Percentiles rank a stretch among this genome's conserved stretches.
Evolutionary conservation across 495 filamentous ascomycete species (phyloP).

Genomic region (Aspergillus carlsbadensis): DNA sequence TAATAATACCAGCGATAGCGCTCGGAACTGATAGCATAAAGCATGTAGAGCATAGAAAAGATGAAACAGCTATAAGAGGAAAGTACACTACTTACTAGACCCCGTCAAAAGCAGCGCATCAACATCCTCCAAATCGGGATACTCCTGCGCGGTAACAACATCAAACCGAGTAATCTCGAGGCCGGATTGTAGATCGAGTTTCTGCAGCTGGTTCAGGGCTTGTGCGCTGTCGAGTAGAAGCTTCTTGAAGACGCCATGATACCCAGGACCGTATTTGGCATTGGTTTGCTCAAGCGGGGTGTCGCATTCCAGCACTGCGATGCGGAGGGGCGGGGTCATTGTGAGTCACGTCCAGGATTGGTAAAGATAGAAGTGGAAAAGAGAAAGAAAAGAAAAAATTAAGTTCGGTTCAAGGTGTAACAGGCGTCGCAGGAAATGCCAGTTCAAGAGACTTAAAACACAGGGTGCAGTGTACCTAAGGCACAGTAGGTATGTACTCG

Average conservation of each 20-base stretch:
- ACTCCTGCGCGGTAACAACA: constrained; percentile 57
- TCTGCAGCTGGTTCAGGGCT: constrained; percentile 29
- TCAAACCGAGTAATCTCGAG: constrained; percentile 66
- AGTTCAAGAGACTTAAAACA: no score
- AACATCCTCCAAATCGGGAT: constrained; percentile 68
- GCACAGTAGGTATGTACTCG: no score
- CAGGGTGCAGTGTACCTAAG: no score
- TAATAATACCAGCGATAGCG: no score
- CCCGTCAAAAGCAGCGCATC: constrained; percentile 85
- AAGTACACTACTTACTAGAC: constrained; percentile 47
- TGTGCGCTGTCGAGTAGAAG: constrained; percentile 57
- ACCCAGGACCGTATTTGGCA: constrained; percentile 62
- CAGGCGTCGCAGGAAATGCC: no score
- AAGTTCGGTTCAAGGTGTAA: no score
- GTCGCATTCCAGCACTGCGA: constrained; percentile 84
- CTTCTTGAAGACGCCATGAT: constrained; percentile 67
- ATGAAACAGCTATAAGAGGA: neutral
- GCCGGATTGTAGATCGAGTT: constrained; percentile 37
- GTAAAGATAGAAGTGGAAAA: no score
- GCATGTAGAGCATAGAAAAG: neutral
- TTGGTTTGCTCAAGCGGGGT: constrained; percentile 57
- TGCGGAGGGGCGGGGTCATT: constrained; percentile 61
- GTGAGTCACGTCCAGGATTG: constrained; percentile 8
- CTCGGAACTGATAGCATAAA: no score
- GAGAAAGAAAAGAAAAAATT: no score